Evolutionary conservation across 73 alveolate species (phyloP).

Genomic region (Paramecium tetraurelia): DNA sequence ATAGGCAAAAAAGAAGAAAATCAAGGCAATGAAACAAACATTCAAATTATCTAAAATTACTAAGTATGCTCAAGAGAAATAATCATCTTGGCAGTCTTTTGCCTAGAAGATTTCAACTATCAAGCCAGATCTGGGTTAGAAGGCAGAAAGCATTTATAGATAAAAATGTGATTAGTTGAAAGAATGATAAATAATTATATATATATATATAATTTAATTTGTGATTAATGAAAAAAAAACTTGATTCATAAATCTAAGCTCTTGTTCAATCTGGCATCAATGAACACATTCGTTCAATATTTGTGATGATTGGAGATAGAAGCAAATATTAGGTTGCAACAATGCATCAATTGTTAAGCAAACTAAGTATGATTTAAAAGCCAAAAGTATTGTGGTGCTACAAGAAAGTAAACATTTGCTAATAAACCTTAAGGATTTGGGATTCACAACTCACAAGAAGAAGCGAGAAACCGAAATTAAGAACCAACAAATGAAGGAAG

Average conservation of each 20-base stretch:
- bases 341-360: conserved; percentile 90
- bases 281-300: conserved; percentile 23
- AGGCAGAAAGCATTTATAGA: conserved; percentile 22
- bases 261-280: background rate
- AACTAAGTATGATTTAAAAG: conserved; percentile 84
- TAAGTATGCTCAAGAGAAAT: conserved; percentile 30
- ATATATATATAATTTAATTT: background rate
- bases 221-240: conserved; percentile 39
- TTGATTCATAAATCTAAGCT: background rate
- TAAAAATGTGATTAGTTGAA: background rate
- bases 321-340: conserved; percentile 95
- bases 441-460: conserved; percentile 97
- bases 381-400: conserved; percentile 98
- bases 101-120: background rate
- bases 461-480: conserved; percentile 97
- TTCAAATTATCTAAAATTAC: conserved; percentile 29
- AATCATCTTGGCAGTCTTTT: conserved; percentile 34
- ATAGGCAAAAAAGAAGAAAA: conserved; percentile 49
- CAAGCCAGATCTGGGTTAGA: conserved; percentile 14
- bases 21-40: conserved; percentile 44
- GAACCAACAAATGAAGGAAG: conserved; percentile 85
- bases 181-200: background rate
- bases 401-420: conserved; percentile 61
- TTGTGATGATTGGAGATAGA: conserved; percentile 59
- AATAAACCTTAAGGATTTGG: conserved; percentile 81